Base-by-base conservation (phyloP, 2,329 filamentous ascomycete genomes). In the Shiraia sp. region DNA sequence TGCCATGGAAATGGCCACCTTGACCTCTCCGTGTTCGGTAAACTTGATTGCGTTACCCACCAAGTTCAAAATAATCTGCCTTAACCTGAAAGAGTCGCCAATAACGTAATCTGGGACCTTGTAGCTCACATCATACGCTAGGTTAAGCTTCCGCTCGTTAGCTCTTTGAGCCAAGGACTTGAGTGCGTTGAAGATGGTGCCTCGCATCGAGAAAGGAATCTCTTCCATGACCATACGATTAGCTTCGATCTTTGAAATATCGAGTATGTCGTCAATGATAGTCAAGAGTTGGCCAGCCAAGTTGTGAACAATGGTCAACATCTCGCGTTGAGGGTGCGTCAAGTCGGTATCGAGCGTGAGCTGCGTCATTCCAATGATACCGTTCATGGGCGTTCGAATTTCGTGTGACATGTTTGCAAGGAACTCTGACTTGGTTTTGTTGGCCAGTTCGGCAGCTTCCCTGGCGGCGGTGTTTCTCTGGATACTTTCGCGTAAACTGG, bases 1-100 rank as follows among this genome's bases (percentile, higher is more conserved):
- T 22, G 88, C 77, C 72, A 84, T 78, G 61, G 85, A 84, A 57
- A 97, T 96, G n/a, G 87, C 90, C 38, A 97, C 82, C 69, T 91
- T 95, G 59, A 99, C 93, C 69, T 96, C 90, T 48, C 93, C 93
- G 60, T 95, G 87, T 70, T 97, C 92, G 3, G 93, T 97, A 70
- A 99, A 99, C 68, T 99, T 99, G 78, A 99, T 96, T 40, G 93
- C 92, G 63, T 99, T 99, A 64, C 93, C 93, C 39, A 97, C 92
- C 42, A 99, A 77, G 72, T 99, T 99, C 42, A 97, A 80, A 49
- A 97, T 96, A 59, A 99, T 95, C 72, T 99, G 93, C 50, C 92
- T 85, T 42, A 97, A 76, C 71, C 93, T 87, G 86, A 96, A 97
- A 1, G 91, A 95, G 68, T 99, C 93, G 48, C 93, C 93, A 49